phyloP scores from a whole-genome alignment of 257 asterid genomes.

The Ilex asprella region DNA sequence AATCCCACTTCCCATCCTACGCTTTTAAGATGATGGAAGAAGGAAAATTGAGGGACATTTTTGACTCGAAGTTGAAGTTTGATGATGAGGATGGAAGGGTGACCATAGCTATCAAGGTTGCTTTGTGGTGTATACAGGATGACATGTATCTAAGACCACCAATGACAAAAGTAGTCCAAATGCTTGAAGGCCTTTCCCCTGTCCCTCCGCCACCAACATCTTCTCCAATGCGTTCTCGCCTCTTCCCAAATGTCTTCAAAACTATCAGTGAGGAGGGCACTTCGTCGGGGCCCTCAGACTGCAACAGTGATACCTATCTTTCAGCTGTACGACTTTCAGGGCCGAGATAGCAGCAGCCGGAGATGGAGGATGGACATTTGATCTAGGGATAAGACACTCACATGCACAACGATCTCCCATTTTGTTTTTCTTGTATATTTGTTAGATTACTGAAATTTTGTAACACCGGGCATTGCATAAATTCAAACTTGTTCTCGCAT shows the following conservation, averaged over 20 bases:
- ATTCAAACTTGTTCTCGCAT: too few relatives aligned
- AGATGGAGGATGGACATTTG: too few relatives aligned
- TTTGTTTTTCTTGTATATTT: too few relatives aligned
- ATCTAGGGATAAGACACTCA: not conserved
- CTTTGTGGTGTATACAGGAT: constrained; percentile 97
- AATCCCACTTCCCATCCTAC: constrained; percentile 70
- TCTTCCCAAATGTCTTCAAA: constrained; percentile 51
- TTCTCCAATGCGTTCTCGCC: constrained; percentile 54
- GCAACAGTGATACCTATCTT: constrained; percentile 69
- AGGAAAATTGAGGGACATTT: constrained; percentile 67
- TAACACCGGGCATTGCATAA: too few relatives aligned
- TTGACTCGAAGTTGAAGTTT: constrained; percentile 47
- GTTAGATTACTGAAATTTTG: too few relatives aligned
- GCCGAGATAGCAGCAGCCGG: constrained; percentile 58
- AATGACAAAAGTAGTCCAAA: constrained; percentile 87
- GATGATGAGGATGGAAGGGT: constrained; percentile 67
- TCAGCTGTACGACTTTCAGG: constrained; percentile 94
- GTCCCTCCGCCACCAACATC: constrained; percentile 72
- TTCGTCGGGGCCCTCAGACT: constrained; percentile 84
- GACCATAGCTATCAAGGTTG: constrained; percentile 55
- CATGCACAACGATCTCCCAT: too few relatives aligned
- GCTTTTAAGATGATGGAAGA: constrained; percentile 89
- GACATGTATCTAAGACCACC: constrained; percentile 81
- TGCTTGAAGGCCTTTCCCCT: constrained; percentile 81
- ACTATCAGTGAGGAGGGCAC: constrained; percentile 62